Evolutionary conservation across 2,329 filamentous ascomycete species (phyloP), one percentile per base, ranked within the genome.

Genomic region (Arthrobotrys sphaeroides): DNA sequence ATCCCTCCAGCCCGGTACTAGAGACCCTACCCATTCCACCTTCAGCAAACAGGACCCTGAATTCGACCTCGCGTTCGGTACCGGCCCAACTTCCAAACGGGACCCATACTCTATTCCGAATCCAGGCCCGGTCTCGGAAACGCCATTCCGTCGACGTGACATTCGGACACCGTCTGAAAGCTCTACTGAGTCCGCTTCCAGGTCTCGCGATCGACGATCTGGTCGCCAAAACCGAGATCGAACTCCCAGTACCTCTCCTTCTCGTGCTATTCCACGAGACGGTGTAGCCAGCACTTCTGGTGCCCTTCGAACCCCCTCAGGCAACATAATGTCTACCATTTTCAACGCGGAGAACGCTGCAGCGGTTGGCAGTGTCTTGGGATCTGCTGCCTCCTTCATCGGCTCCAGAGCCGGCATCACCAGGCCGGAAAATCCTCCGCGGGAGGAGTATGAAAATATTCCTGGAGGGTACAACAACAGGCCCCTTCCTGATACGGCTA

Each of bases 331-430:
- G 70, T 33, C 43, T 9, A 55, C 70, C 5, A 62, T 74, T 7
- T 74, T 74, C 22, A 74, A 68, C 20, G 36, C 70, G 2, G 36
- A 74, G 18, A 74, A 74, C 38, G 70, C 70, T n/a, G 70, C 70
- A 4, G 70, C 70, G 9, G 70, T 74, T 9, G 70, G 70, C 45
- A 74, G 57, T 33, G 70, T 36, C 9, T 36, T 74, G 26, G 70
- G 70, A 2, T 57, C 26, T 36, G 70, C 70, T 28, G 70, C 70
- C n/a, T 42, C 33, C 2, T 74, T 68, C 38, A 26, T 74, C 40
- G 70, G 70, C 2, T 55, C 70, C 12, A 16, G 64, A 26, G 70
- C 70, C 7, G 70, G 70, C 2, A 12, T 68, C 4, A 64, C 45
- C 1, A 74, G 57, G 5, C 45, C 55, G 5, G 53, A 59, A 6